Base-by-base conservation (phyloP, 805 yeast species). In the Schwanniomyces vanrijiae region DNA sequence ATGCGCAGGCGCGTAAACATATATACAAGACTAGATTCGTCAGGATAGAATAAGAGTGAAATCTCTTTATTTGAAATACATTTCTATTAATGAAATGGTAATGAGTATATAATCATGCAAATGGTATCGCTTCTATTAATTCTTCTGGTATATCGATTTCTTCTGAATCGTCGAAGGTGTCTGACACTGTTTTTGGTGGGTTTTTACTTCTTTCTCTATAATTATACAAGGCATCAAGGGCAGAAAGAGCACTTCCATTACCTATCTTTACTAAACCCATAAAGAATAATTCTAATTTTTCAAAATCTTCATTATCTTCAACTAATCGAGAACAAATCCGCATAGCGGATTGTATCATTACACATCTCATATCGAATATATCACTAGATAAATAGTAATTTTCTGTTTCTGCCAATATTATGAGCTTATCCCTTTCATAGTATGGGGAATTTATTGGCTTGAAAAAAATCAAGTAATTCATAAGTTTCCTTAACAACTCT, bases 291-390 rank as follows among this genome's bases (percentile, higher is more conserved):
- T 69, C 65, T 22, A 68, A 44, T 38, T 53, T 54, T 38, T 69
- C 71, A 37, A 66, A 63, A 21, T 58, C 58, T 18, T 45, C 48
- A 10, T 61, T 68, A 14, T 57, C 61, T 2, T 45, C 50, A 0
- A 61, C 58, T 16, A 62, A 47, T 3, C 55, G 54, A 6, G 56
- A 48, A 16, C 60, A 53, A 4, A 60, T 44, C 21, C 66, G 54
- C 47, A 55, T 61, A 2, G 66, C 51, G 13, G 66, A 55, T 46
- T 67, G 71, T 25, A 65, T 54, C 73, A 69, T 69, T 24, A 64
- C 58, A n/a, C 66, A 58, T 29, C 71, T 55, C 33, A 48, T 45
- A 46, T 66, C 71, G 46, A 69, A 68, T 19, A 54, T 40, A 10
- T 51, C 54, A 13, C 39, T 43, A 13, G 62, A 51, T 25, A 68